Base-by-base conservation (phyloP, 1,284 basidiomycete genomes). In the Marasmius oreades region DNA sequence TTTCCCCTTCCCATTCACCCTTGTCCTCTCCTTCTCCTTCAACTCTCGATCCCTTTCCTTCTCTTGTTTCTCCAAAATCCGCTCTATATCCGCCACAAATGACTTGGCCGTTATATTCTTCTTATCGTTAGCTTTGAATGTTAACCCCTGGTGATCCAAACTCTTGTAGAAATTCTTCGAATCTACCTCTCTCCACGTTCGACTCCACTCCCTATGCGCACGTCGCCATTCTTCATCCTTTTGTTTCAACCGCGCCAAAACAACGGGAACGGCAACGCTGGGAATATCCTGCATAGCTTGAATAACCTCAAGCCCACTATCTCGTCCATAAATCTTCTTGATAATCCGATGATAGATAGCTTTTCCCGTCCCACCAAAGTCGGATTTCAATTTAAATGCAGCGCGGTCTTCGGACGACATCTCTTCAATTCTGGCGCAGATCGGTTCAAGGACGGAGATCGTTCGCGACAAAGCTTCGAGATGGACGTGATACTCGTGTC, bases 161-260 rank as follows among this genome's bases (percentile, higher is more conserved):
- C 90, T 90, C 77, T 97, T 97, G 83, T 95, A 95, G 70, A 96
- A 98, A 76, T 98, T 98, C 73, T 94, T 93, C 56, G 88, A 89
- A 67, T 98, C 96, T 45, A 98, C 91, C 71, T 98, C 96, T 56
- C 95, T 82, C 97, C 97, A 99, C 22, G 95, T 95, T 60, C 92
- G 86, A 74, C 92, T 94, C 94, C 95, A 99, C 71, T 98, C 96
- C 53, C 95, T 82, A 72, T 97, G 92, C 23, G 91, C 88, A 34
- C 92, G 81, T 70, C 93, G 89, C 97, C 97, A 99, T 69, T 99
- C 97, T 63, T 98, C 95, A 70, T 98, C 93, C 73, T 97, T 98
- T 68, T 89, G 87, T 77, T 94, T 96, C 57, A 99, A 79, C 14
- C 97, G 86, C 39, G 85, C 78, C 6, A 99, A 82, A 5, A 99